phyloP scores from a whole-genome alignment of 2,329 filamentous ascomycete species.

The Colletotrichum chlorophyti region DNA sequence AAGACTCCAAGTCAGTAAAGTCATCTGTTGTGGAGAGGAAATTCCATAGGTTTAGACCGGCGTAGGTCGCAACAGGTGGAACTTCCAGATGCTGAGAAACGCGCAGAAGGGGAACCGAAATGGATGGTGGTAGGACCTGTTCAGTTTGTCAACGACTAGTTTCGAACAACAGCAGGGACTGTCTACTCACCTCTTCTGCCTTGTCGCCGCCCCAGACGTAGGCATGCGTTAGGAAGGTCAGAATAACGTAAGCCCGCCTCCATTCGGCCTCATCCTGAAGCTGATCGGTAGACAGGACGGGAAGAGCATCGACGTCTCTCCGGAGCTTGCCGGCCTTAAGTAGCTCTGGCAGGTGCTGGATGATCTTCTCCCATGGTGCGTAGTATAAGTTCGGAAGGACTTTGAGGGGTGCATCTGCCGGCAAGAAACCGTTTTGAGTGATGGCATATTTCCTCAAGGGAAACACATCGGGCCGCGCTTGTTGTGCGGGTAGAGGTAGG shows the following conservation, averaged over 20 bases:
- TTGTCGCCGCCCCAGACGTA: constrained; percentile 89
- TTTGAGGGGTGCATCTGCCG: constrained; percentile 70
- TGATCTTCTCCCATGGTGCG: constrained; percentile 77
- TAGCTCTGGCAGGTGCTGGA: constrained; percentile 70
- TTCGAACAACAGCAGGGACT: not conserved
- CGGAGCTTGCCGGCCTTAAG: constrained; percentile 71
- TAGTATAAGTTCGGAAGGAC: constrained; percentile 76
- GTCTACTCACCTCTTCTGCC: constrained; percentile 68
- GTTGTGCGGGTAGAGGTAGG: constrained; percentile 31
- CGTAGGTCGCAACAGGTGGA: constrained; percentile 90
- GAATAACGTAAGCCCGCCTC: constrained; percentile 79
- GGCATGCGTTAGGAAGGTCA: constrained; percentile 81
- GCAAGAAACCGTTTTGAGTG: constrained; percentile 76
- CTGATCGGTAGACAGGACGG: constrained; percentile 70
- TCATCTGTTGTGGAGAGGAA: constrained; percentile 65
- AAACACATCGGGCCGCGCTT: constrained; percentile 18
- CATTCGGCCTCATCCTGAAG: constrained; percentile 74
- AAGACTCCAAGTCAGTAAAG: constrained; percentile 70
- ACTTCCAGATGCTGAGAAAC: constrained; percentile 79
- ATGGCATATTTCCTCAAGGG: constrained; percentile 44
- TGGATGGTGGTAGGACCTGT: constrained; percentile 72
- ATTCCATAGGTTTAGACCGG: constrained; percentile 89
- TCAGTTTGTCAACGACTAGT: not conserved
- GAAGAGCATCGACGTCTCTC: constrained; percentile 67
- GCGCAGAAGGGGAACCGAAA: constrained; percentile 78